Evolutionary conservation across 768 basidiomycete genomes (phyloP).

Genomic region (Rhizopogon rudus): DNA sequence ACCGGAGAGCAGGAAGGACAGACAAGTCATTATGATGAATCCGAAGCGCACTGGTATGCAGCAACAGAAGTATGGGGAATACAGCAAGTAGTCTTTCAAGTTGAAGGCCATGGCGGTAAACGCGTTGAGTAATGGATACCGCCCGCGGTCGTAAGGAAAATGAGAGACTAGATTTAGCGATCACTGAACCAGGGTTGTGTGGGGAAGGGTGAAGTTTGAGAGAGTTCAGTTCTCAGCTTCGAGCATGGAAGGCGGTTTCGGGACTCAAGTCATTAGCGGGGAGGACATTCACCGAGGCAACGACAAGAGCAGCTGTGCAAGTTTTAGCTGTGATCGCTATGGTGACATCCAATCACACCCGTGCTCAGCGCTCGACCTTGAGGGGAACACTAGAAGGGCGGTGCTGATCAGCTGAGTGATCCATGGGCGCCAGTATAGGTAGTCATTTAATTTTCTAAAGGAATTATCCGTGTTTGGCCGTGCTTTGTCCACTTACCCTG

Average conservation of each 20-base stretch:
- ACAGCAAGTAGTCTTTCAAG: slow-evolving; percentile 41
- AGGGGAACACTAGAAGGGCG: not conserved
- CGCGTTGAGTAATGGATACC: not conserved
- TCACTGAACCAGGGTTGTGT: not conserved
- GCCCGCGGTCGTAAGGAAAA: not conserved
- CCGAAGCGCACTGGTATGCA: slow-evolving; percentile 61
- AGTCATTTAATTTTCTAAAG: too few relatives aligned
- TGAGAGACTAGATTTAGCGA: not conserved
- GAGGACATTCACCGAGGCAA: not conserved
- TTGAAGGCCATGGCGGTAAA: slow-evolving; percentile 35
- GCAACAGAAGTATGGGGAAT: slow-evolving; percentile 53
- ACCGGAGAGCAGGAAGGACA: slow-evolving; percentile 52
- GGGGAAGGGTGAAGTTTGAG: not conserved
- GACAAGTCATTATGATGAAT: slow-evolving; percentile 48
- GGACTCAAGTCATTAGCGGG: not conserved
- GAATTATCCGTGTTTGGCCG: not conserved
- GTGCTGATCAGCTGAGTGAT: not conserved
- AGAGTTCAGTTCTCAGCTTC: not conserved
- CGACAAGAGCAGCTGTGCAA: not conserved
- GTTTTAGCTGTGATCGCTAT: not conserved
- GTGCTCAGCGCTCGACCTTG: not conserved
- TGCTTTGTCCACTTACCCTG: not conserved
- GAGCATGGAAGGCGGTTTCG: not conserved
- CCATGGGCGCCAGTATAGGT: not conserved
- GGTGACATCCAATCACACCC: not conserved